These are phyloP conservation scores for Aphanomyces stellatus DNA, from an alignment of 352 stramenopile species.

Conservation along the genomic window DNA sequence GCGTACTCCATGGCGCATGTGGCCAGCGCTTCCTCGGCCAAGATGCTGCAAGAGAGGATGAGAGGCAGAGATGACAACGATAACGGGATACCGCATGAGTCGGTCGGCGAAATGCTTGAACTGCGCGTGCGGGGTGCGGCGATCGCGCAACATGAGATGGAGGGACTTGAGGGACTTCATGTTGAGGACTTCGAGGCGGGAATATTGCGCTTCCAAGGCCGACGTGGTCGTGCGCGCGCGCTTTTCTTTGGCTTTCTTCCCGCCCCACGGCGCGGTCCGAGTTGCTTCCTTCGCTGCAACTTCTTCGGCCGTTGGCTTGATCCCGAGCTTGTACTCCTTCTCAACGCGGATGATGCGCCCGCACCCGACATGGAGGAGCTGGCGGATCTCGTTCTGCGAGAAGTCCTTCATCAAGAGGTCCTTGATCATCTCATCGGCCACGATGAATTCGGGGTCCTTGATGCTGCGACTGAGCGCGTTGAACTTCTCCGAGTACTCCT, in stretches of 20 bases:
- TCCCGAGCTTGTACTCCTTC: conserved; percentile 16
- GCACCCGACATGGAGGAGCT: conserved; percentile 15
- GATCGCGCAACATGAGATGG: conserved; percentile 65
- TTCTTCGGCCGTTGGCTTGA: conserved; percentile 5
- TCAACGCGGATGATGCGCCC: conserved; percentile 20
- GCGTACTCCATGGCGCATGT: conserved; percentile 40
- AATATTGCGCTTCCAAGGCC: conserved; percentile 52
- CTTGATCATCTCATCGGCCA: conserved; percentile 20
- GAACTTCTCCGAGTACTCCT: conserved; percentile 12
- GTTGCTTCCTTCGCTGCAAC: neutral
- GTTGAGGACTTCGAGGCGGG: conserved; percentile 52
- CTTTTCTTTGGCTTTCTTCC: conserved; percentile 18
- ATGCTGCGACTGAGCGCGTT: conserved; percentile 16
- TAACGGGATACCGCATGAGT: conserved; percentile 45
- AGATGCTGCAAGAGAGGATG: conserved; percentile 28
- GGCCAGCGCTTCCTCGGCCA: conserved; percentile 65
- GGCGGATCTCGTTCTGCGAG: conserved; percentile 18
- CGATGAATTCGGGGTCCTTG: conserved; percentile 19
- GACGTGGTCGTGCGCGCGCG: conserved; percentile 12
- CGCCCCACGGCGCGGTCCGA: neutral
- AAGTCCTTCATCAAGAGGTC: conserved; percentile 20
- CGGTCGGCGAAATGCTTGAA: conserved; percentile 78
- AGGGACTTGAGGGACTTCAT: conserved; percentile 54
- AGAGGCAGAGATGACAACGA: neutral
- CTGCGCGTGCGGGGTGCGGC: conserved; percentile 49